phyloP scores from a whole-genome alignment of 1,139 yeast species.

The Spathaspora sp. region DNA sequence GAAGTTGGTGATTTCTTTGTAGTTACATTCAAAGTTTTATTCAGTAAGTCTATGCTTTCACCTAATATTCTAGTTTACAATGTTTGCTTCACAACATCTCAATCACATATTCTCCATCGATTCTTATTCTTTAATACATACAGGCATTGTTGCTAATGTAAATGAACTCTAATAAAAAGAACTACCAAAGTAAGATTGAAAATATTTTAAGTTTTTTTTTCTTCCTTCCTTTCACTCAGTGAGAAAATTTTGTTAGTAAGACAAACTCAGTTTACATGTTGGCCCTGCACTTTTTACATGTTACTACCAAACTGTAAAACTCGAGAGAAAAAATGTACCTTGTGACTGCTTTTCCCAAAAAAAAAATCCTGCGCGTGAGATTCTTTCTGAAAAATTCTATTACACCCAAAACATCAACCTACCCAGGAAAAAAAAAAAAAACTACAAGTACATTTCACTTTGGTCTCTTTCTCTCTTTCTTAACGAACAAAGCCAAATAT shows the following conservation, averaged over 20 bases:
- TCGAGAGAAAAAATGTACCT: not conserved
- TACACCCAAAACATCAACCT: not conserved
- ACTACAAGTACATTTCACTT: slow-evolving; percentile 5
- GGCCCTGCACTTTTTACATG: not conserved
- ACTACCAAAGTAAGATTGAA: slow-evolving; percentile 3
- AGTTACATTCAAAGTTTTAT: not conserved
- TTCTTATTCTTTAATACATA: slow-evolving; percentile 21
- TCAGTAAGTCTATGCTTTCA: not conserved
- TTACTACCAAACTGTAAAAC: slow-evolving; percentile 1
- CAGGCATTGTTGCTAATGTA: slow-evolving; percentile 32
- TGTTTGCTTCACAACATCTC: not conserved
- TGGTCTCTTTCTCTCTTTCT: slow-evolving; percentile 5
- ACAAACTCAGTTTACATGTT: slow-evolving; percentile 1
- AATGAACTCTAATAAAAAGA: slow-evolving; percentile 10
- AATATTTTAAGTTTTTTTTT: slow-evolving; percentile 8
- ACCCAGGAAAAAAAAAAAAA: slow-evolving; percentile 5
- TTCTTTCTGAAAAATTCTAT: not conserved
- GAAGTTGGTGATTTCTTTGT: too few species aligned
- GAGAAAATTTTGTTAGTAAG: not conserved
- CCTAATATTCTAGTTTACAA: not conserved
- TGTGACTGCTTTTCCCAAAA: slow-evolving; percentile 9
- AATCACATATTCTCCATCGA: not conserved
- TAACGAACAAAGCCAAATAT: slow-evolving; percentile 38
- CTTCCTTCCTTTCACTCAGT: not conserved
- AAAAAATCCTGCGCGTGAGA: not conserved